These are phyloP conservation scores for Chytriomyces sp. DNA, from an alignment of 192 early-diverging fungal genomes.

Conservation along the genomic window DNA sequence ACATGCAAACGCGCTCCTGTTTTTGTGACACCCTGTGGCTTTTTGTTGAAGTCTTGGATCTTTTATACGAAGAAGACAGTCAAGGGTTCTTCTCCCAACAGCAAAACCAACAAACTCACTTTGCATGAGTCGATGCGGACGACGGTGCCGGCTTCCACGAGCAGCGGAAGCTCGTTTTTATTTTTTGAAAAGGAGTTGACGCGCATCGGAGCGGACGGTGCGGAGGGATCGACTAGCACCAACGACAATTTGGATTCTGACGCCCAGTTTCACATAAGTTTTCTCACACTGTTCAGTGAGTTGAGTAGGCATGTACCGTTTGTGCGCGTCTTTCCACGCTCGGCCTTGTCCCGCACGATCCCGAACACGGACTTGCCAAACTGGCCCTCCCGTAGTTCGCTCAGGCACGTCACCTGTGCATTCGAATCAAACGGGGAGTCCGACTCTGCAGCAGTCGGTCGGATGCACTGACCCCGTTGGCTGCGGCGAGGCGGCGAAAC, in stretches of 20 bases:
- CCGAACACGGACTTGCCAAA: not conserved
- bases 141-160: not conserved
- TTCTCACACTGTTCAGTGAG: not conserved
- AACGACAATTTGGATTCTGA: not conserved
- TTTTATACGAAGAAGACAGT: not conserved
- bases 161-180: not conserved
- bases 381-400: not conserved
- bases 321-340: not conserved
- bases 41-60: not conserved
- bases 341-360: not conserved
- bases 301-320: not conserved
- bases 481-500: no score
- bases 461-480: no score
- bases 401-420: not conserved
- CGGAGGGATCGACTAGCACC: not conserved
- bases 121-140: not conserved
- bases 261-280: not conserved
- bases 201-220: not conserved
- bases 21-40: not conserved
- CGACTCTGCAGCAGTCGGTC: no score
- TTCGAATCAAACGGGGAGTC: no score
- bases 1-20: not conserved
- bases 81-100: not conserved
- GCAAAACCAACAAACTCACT: not conserved
- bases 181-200: not conserved